phyloP scores from a whole-genome alignment of 2,329 filamentous ascomycete genomes.

The Sphaerulina vaccinii region DNA sequence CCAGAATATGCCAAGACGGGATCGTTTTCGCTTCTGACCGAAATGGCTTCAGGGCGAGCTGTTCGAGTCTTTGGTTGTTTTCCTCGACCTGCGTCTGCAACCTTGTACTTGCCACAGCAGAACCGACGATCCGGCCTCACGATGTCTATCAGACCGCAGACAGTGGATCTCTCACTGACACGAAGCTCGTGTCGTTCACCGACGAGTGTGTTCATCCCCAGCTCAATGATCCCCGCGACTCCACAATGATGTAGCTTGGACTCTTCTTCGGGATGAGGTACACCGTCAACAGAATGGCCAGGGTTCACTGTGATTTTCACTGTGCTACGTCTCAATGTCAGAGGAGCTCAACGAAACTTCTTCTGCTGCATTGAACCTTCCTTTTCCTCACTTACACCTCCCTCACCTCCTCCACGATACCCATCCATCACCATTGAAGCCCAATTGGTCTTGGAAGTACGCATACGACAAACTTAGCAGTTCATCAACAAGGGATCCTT shows the following conservation, averaged over 20 bases:
- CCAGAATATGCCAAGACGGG: constrained; percentile 7
- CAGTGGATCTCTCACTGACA: not conserved
- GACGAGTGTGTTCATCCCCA: not conserved
- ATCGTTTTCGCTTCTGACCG: constrained; percentile 2
- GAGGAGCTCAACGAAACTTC: constrained; percentile 10
- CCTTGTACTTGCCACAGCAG: not conserved
- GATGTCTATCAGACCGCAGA: constrained; percentile 1
- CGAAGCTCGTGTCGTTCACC: not conserved
- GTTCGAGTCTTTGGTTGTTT: not conserved
- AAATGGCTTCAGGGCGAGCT: too few relatives aligned
- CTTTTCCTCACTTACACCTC: not conserved
- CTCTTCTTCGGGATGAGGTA: not conserved
- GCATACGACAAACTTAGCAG: not conserved
- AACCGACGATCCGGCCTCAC: constrained; percentile 2
- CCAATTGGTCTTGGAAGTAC: not conserved
- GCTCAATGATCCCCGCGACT: constrained; percentile 9
- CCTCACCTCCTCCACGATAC: constrained; percentile 1
- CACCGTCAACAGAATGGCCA: not conserved
- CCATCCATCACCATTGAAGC: not conserved
- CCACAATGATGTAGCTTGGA: constrained; percentile 19
- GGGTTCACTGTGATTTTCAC: not conserved
- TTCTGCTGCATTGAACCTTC: not conserved
- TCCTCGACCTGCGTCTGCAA: too few relatives aligned
- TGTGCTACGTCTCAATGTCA: too few relatives aligned
- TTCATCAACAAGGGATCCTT: constrained; percentile 3